phyloP scores from a whole-genome alignment of 75 land plant genomes.

The Chamaecyparis obtusa region DNA sequence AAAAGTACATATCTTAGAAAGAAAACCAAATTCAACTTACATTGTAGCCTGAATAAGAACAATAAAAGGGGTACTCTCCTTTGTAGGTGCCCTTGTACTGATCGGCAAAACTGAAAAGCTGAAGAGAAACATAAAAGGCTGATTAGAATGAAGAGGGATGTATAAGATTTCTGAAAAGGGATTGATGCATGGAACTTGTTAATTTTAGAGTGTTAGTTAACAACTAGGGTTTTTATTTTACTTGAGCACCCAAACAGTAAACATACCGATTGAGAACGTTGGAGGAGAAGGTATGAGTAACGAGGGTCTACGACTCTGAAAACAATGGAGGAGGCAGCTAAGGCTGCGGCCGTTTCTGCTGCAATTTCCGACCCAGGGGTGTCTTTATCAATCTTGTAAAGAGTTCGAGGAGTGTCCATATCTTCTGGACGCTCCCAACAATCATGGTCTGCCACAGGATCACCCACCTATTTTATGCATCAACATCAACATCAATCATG shows the following conservation, averaged over 20 bases:
- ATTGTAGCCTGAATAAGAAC: constrained; percentile 82
- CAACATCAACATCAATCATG: not conserved
- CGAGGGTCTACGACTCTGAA: constrained; percentile 38
- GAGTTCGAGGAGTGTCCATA: constrained; percentile 39
- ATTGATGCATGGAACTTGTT: not conserved
- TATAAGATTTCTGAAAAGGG: too few species aligned
- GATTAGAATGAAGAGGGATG: too few species aligned
- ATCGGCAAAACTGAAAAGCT: constrained; percentile 75
- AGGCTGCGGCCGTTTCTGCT: constrained; percentile 85
- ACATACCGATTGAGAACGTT: constrained; percentile 59
- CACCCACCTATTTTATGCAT: constrained; percentile 24
- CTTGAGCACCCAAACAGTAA: too few species aligned
- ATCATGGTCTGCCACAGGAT: constrained; percentile 32
- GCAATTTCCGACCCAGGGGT: constrained; percentile 22
- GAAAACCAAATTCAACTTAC: constrained; percentile 23
- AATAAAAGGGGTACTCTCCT: constrained; percentile 90
- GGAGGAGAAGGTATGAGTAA: constrained; percentile 65
- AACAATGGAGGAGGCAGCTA: constrained; percentile 83
- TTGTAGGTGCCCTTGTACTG: constrained; percentile 57
- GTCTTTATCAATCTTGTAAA: constrained; percentile 21
- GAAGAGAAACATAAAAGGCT: not conserved
- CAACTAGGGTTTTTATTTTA: too few species aligned
- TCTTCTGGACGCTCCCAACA: constrained; percentile 52
- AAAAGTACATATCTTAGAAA: not conserved
- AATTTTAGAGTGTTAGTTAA: not conserved